These are phyloP conservation scores for Shiraia bambusicola DNA, from an alignment of 2,329 filamentous ascomycete genomes.

Conservation along the genomic window DNA sequence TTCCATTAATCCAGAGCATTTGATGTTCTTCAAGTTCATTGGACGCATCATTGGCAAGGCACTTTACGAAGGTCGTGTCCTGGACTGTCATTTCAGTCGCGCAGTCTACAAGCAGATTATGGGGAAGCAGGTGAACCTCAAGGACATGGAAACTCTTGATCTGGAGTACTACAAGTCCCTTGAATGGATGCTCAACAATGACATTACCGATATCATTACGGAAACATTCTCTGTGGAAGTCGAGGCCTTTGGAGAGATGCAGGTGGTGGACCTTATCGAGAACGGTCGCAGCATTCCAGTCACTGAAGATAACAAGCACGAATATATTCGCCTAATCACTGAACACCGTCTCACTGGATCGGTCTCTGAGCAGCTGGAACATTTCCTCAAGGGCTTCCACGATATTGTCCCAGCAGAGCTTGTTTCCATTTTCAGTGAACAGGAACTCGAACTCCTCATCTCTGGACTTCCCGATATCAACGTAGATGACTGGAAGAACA, in stretches of 20 bases:
- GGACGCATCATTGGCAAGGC: slow-evolving; percentile 98
- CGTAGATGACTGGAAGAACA: slow-evolving; percentile 98
- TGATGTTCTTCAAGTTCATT: slow-evolving; percentile 99
- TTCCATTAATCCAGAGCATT: slow-evolving; percentile 89
- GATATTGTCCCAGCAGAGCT: slow-evolving; percentile 95
- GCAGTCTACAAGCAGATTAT: slow-evolving; percentile 98
- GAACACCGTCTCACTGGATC: slow-evolving; percentile 91
- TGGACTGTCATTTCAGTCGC: slow-evolving; percentile 98
- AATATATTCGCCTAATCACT: slow-evolving; percentile 91
- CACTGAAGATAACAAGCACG: slow-evolving; percentile 97
- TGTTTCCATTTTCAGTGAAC: slow-evolving; percentile 97
- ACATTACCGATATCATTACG: slow-evolving; percentile 96
- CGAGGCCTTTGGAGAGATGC: slow-evolving; percentile 88
- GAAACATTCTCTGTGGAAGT: slow-evolving; percentile 95
- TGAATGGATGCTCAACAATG: slow-evolving; percentile 97
- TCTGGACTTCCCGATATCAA: slow-evolving; percentile 97
- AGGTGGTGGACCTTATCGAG: slow-evolving; percentile 80
- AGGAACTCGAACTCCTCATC: slow-evolving; percentile 93
- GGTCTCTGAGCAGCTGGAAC: slow-evolving; percentile 89
- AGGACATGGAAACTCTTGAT: slow-evolving; percentile 99
- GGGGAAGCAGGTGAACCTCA: slow-evolving; percentile 91
- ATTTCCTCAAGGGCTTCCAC: slow-evolving; percentile 94
- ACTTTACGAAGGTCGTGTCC: slow-evolving; percentile 89
- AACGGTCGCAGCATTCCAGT: slow-evolving; percentile 90
- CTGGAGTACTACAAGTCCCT: slow-evolving; percentile 99